Evolutionary conservation across 2,329 filamentous ascomycete species (phyloP), one percentile per base, ranked within the genome.

Genomic region (Cladophialophora carrionii): DNA sequence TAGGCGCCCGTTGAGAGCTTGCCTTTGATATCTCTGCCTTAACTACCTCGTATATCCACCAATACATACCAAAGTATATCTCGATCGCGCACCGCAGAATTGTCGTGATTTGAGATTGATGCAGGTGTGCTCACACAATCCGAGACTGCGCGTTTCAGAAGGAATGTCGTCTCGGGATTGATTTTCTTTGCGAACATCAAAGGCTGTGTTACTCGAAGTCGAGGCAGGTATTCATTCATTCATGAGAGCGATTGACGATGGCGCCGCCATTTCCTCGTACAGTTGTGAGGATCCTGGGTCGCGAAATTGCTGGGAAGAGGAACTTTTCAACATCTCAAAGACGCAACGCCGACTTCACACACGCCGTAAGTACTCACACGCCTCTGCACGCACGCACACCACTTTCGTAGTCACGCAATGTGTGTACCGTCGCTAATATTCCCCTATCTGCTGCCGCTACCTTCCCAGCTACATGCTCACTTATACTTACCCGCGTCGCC

Each of bases 261-360:
- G 8, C n/a, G 46, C 10, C 48, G 20, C 48, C 57, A 9, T 29
- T 56, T 20, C 20, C 37, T 51, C 60, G 60, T 14, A 41, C 60
- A 2, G 60, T 29, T 4, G 29, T 22, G 29, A 57, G 26, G 24
- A 8, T 49, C 4, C 48, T 63, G 17, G 5, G 8, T n/a, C 17
- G 46, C 22, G 32, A n/a, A 6, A 26, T 17, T 5, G 8, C 22
- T 24, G 41, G 6, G n/a, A 56, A 20, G n/a, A 65, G 68, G 53
- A 17, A 52, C 56, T 84, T 85, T 72, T 83, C 81, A 7, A 80
- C 75, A 34, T 76, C 78, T 17, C 67, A 71, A 61, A 59, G 68
- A n/a, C 70, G 68, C 56, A 60, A 78, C 63, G 83, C 84, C 17
- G 86, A 88, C 74, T 88, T 88, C 73, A 88, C 86, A 8, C 86